Evolutionary conservation across 75 land plant genomes (phyloP), one percentile per base, ranked within the genome.

Genomic region (Pinus tabuliformis): DNA sequence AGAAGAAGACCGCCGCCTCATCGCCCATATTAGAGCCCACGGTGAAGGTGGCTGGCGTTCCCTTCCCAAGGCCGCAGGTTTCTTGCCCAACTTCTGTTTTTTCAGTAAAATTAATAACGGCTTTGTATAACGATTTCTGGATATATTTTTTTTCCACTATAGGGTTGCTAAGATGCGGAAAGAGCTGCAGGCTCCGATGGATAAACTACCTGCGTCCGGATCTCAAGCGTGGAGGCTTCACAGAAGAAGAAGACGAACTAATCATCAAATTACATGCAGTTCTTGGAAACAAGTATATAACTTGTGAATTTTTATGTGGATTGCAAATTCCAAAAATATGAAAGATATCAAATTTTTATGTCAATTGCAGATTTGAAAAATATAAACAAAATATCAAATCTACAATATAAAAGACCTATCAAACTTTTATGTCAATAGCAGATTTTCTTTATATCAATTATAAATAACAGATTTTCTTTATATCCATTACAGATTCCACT

Each of bases 161-260:
- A 73, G 75, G 75, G 13, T 83, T 89, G n/a, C 85, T 84, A 66
- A 79, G 91, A 14, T 89, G 91, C 62, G 91, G 91, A 6, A 89
- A 89, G 78, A 87, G 89, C 79, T 89, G 91, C 77, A 79, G 91
- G 3, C 87, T 89, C 21, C 86, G 91, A 8, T 89, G 91, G 91
- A 87, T 89, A 71, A 86, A 89, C 58, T 89, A 89, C 73, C 80
- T 89, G 28, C 80, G 91, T 2, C 91, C 91, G 4, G 91, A 89
- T 73, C 84, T 89, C 73, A 89, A 89, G 62, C 84, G 91, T 6
- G 91, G 91, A 18, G 84, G 84, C 71, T 89, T 89, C 78, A 81
- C 91, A 20, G 85, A 86, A 13, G 89, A 89, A 72, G 91, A 89
- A 70, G 89, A 89, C 59, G 91, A 89, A 20, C 80, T 87, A 70